Percentiles rank a stretch among this genome's conserved stretches.
Evolutionary conservation across 2,329 filamentous ascomycete genomes (phyloP).

Genomic region (Plenodomus lindquistii): DNA sequence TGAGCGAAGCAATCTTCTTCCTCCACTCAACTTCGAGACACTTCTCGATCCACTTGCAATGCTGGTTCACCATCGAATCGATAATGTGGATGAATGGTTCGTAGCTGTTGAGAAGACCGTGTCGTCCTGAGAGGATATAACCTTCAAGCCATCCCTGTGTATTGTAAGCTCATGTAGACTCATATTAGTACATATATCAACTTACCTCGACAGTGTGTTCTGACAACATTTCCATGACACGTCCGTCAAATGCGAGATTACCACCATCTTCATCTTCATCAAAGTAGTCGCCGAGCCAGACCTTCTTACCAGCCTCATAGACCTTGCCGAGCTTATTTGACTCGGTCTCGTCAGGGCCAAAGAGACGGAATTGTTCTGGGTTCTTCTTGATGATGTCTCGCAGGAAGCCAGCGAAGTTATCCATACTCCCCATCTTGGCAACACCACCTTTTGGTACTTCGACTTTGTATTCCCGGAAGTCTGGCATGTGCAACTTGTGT

Average conservation of each 20-base stretch:
- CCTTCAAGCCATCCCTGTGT: conserved; percentile 69
- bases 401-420: conserved; percentile 68
- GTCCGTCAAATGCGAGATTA: conserved; percentile 68
- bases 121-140: conserved; percentile 73
- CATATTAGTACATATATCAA: not conserved
- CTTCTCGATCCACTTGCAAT: conserved; percentile 86
- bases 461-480: conserved; percentile 71
- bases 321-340: conserved; percentile 76
- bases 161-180: conserved; percentile 8
- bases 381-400: conserved; percentile 70
- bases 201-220: conserved; percentile 74
- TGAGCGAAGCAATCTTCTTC: conserved; percentile 72
- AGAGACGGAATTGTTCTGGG: conserved; percentile 70
- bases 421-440: conserved; percentile 66
- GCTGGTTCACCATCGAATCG: conserved; percentile 84
- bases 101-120: conserved; percentile 78
- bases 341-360: conserved; percentile 80
- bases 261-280: conserved; percentile 76
- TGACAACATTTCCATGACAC: conserved; percentile 83
- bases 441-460: conserved; percentile 64
- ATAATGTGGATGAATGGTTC: conserved; percentile 84
- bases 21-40: conserved; percentile 80
- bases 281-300: conserved; percentile 79
- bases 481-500: conserved; percentile 69
- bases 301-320: conserved; percentile 76